phyloP scores from a whole-genome alignment of 176 grass and related monocot species.

The Panicum miliaceum region DNA sequence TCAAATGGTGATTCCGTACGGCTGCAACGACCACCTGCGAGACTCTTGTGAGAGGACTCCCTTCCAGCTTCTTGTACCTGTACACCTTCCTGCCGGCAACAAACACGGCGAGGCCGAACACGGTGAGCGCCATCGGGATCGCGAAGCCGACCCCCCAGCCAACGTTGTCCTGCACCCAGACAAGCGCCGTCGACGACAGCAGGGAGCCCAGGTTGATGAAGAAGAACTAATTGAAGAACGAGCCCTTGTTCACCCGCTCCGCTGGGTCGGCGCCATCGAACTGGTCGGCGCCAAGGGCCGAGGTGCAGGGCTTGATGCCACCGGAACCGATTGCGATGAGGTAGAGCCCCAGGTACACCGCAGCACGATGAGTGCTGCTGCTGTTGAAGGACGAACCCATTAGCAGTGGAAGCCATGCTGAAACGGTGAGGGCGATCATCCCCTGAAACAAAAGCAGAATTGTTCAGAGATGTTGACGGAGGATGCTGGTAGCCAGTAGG shows the following conservation, averaged over 20 bases:
- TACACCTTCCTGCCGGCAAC: slow-evolving; percentile 1
- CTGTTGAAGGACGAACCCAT: slow-evolving; percentile 12
- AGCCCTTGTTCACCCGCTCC: slow-evolving; percentile 35
- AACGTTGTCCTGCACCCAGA: slow-evolving; percentile 44
- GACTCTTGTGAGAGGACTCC: slow-evolving; percentile 39
- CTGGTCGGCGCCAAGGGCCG: slow-evolving; percentile 49
- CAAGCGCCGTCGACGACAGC: slow-evolving; percentile 35
- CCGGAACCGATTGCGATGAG: slow-evolving; percentile 41
- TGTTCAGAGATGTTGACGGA: background rate
- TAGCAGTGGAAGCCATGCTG: slow-evolving; percentile 26
- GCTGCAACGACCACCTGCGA: slow-evolving; percentile 44
- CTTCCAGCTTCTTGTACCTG: slow-evolving; percentile 2
- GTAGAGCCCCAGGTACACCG: slow-evolving; percentile 44
- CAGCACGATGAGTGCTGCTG: slow-evolving; percentile 6
- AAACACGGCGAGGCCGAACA: slow-evolving; percentile 13
- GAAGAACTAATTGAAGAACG: slow-evolving; percentile 60
- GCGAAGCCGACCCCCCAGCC: slow-evolving; percentile 46
- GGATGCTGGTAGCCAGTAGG: background rate
- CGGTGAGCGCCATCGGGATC: slow-evolving; percentile 25
- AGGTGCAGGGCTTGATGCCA: slow-evolving; percentile 45
- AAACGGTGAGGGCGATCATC: slow-evolving; percentile 45
- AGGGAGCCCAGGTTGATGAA: slow-evolving; percentile 37
- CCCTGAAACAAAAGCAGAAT: slow-evolving; percentile 14
- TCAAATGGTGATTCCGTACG: background rate
- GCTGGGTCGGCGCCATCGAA: slow-evolving; percentile 37